Base-by-base conservation (phyloP, 495 filamentous ascomycete species). In the Trichoderma parareesei region DNA sequence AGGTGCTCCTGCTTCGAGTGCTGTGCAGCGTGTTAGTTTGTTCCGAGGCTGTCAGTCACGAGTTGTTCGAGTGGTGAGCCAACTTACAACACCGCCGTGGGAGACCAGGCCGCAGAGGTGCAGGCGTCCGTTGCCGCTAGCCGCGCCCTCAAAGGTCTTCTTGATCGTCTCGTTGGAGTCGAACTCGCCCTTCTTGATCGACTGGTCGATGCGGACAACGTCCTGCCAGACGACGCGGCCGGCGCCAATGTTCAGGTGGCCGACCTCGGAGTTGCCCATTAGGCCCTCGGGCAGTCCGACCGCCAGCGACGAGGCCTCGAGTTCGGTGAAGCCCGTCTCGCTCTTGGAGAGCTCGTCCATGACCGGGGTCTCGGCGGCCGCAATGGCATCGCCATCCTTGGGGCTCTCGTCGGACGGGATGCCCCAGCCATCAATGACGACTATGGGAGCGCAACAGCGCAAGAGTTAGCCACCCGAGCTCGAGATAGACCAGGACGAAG, bases 361-460 rank as follows among this genome's bases (percentile, higher is more conserved):
- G 74, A 86, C 86, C 41, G 94, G 94, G 46, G 94, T 97, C 68
- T 96, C 82, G 67, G 94, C 94, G 67, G 88, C 88, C 65, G 90
- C 85, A 75, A 98, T 98, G 72, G 94, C 94, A 84, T 98, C 92
- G 74, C 94, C 94, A 76, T 93, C 73, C 64, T 87, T 85, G 64
- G 87, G 88, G 16, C 91, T 92, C 49, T 88, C 78, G 66, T 87
- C 87, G 72, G 84, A 84, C 69, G 92, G 84, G 68, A 98, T 87
- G 74, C 94, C 94, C 94, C 94, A 98, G 68, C 94, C 94, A 79
- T 98, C 95, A 81, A 98, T 98, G 75, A 96, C 92, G 82, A 98
- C 91, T 79, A 70, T 74, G 72, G 38, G 72, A 75, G 20, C 76
- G 77, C 69, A 78, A 74, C 66, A 82, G 65, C 72, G 79, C 72